phyloP scores from a whole-genome alignment of 2,329 filamentous ascomycete species.

The Calycina herbarum region DNA sequence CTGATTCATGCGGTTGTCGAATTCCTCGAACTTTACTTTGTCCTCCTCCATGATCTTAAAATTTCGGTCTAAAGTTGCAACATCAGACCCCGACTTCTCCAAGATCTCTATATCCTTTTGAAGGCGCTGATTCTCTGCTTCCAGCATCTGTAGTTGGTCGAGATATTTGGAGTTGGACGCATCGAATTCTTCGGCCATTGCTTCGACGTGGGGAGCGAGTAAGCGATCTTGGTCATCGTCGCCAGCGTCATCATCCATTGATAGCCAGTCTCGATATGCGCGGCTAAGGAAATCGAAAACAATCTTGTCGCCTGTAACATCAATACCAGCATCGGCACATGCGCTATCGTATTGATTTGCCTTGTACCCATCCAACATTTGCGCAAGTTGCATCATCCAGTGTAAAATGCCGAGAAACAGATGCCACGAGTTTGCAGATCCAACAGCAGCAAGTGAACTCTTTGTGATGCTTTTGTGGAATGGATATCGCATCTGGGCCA shows the following conservation, averaged over 20 bases:
- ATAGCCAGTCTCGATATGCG: constrained; percentile 91
- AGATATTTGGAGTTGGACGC: constrained; percentile 80
- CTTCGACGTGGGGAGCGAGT: constrained; percentile 79
- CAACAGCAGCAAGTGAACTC: constrained; percentile 90
- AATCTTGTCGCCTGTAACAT: constrained; percentile 86
- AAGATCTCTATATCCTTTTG: constrained; percentile 86
- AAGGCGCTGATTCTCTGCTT: constrained; percentile 79
- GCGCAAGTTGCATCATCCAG: constrained; percentile 98
- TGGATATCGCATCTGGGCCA: constrained; percentile 92
- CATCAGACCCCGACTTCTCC: constrained; percentile 81
- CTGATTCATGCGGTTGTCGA: constrained; percentile 80
- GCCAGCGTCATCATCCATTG: constrained; percentile 83
- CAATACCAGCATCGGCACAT: constrained; percentile 82
- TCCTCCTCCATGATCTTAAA: constrained; percentile 95
- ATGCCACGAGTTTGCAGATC: constrained; percentile 88
- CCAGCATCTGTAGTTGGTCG: constrained; percentile 79
- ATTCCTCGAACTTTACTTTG: constrained; percentile 91
- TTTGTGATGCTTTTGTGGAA: constrained; percentile 96
- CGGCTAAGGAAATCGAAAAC: constrained; percentile 90
- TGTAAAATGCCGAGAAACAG: constrained; percentile 91
- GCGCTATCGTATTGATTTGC: constrained; percentile 83
- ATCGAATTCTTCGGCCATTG: constrained; percentile 87
- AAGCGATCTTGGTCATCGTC: constrained; percentile 81
- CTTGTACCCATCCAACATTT: constrained; percentile 86
- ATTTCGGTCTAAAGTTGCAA: constrained; percentile 80